A percentile compares a stretch with the other conserved stretches of the same genome.
Evolutionary conservation across 2,329 filamentous ascomycete genomes (phyloP).

Genomic region (Shiraia bambusicola): DNA sequence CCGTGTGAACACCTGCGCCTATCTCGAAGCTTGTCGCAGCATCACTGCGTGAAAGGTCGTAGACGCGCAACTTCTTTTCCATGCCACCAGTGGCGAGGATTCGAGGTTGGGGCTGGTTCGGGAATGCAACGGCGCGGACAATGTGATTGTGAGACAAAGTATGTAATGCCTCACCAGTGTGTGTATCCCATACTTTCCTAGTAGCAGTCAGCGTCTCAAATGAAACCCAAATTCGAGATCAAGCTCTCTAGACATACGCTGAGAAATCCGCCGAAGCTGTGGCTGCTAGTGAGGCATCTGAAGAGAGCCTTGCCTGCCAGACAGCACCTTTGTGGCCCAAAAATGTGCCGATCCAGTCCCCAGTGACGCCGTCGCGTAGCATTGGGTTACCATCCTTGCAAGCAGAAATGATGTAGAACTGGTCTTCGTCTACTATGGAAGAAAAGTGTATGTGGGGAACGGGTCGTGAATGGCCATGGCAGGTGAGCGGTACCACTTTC

Average conservation of each 20-base stretch:
- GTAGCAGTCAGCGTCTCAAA: slow-evolving; percentile 29
- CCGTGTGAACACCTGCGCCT: slow-evolving; percentile 77
- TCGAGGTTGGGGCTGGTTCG: slow-evolving; percentile 70
- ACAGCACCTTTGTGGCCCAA: slow-evolving; percentile 98
- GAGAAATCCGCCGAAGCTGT: slow-evolving; percentile 97
- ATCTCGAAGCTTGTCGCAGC: slow-evolving; percentile 73
- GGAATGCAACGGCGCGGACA: slow-evolving; percentile 87
- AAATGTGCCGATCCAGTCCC: slow-evolving; percentile 82
- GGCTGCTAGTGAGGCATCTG: slow-evolving; percentile 83
- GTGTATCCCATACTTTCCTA: slow-evolving; percentile 96
- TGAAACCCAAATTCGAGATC: background rate
- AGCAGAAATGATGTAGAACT: slow-evolving; percentile 90
- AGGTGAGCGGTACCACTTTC: slow-evolving; percentile 82
- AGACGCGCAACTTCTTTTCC: slow-evolving; percentile 95
- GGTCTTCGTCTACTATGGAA: slow-evolving; percentile 74
- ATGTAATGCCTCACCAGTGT: slow-evolving; percentile 84
- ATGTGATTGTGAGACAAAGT: slow-evolving; percentile 93
- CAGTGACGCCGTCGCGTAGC: slow-evolving; percentile 93
- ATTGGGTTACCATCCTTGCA: slow-evolving; percentile 99
- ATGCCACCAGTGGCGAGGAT: slow-evolving; percentile 88
- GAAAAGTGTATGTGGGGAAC: slow-evolving; percentile 93
- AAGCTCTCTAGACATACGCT: slow-evolving; percentile 63
- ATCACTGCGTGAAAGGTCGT: slow-evolving; percentile 70
- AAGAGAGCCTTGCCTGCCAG: slow-evolving; percentile 90
- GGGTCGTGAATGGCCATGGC: slow-evolving; percentile 89